Conservation (phyloP, 176 grass and related monocot species). For the Rhynchospora tenuis region DNA sequence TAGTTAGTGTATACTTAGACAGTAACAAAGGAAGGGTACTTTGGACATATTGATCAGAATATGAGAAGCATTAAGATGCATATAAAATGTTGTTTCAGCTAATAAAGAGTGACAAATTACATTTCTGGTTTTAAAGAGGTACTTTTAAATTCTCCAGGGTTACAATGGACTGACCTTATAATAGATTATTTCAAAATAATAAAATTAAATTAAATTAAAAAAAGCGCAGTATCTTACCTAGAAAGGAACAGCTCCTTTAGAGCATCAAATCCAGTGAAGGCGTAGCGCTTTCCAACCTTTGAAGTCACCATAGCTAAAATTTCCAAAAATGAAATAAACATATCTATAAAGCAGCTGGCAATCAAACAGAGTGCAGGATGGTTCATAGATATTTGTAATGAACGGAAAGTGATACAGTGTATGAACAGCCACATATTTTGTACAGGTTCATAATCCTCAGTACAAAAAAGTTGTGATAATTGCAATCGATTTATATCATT, state of each 20-base stretch:
- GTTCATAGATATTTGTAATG: not conserved
- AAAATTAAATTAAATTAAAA: not conserved
- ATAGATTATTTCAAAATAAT: constrained; percentile 3
- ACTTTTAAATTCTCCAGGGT: not conserved
- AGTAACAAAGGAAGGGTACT: not conserved
- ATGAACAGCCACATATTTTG: not conserved
- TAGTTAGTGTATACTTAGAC: not conserved
- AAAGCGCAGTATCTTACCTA: constrained; percentile 43
- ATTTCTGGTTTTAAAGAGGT: not conserved
- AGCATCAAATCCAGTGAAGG: constrained; percentile 92
- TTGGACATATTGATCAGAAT: not conserved
- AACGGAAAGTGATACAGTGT: not conserved
- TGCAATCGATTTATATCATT: not conserved
- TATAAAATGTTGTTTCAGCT: not conserved
- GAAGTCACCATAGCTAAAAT: constrained; percentile 90
- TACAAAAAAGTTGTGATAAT: not conserved
- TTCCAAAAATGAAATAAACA: constrained; percentile 23
- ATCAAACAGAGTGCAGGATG: not conserved
- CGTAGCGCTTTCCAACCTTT: constrained; percentile 93
- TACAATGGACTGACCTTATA: not conserved
- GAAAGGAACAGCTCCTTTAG: constrained; percentile 80
- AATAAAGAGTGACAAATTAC: not conserved
- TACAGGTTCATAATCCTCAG: not conserved
- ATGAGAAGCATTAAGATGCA: not conserved
- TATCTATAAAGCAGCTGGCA: not conserved